Conservation (phyloP, 2,329 filamentous ascomycete genomes). For the Gaeumannomyces sp. region DNA sequence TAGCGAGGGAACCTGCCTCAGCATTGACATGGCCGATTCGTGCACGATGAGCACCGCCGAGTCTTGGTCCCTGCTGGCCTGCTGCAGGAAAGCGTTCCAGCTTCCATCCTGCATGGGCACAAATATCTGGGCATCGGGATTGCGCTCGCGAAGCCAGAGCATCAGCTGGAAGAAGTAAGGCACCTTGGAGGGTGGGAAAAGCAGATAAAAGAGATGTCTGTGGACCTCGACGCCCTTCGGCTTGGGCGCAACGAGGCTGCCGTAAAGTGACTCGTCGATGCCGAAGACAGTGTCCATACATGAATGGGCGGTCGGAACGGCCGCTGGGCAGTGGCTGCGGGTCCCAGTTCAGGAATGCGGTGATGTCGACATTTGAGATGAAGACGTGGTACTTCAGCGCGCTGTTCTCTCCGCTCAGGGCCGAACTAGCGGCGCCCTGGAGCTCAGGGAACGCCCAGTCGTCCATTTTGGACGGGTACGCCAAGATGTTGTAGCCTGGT, state of each 20-base stretch:
- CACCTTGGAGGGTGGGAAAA: slow-evolving; percentile 36
- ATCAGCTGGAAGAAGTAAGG: slow-evolving; percentile 32
- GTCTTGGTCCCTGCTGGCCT: slow-evolving; percentile 17
- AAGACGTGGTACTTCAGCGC: slow-evolving; percentile 34
- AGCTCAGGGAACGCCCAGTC: slow-evolving; percentile 23
- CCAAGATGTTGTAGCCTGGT: slow-evolving; percentile 29
- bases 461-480: slow-evolving; percentile 31
- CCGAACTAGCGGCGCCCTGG: slow-evolving; percentile 2
- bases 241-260: slow-evolving; percentile 10
- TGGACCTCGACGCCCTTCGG: slow-evolving; percentile 14
- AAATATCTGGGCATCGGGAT: slow-evolving; percentile 35
- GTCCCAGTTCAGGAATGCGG: slow-evolving; percentile 14
- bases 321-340: background rate
- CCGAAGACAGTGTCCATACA: slow-evolving; percentile 21
- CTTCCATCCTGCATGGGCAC: slow-evolving; percentile 35
- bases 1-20: slow-evolving; percentile 35
- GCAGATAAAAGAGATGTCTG: slow-evolving; percentile 37
- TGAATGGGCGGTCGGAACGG: slow-evolving; percentile 12
- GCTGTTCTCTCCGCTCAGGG: slow-evolving; percentile 5
- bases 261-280: slow-evolving; percentile 26
- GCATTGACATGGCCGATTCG: slow-evolving; percentile 31
- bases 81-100: slow-evolving; percentile 39
- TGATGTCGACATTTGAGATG: slow-evolving; percentile 19
- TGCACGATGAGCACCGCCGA: slow-evolving; percentile 36
- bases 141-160: slow-evolving; percentile 37